A percentile compares a stretch with the other conserved stretches of the same genome.
phyloP scores from a whole-genome alignment of 192 early-diverging fungal genomes.

The Linnemannia elongata region DNA sequence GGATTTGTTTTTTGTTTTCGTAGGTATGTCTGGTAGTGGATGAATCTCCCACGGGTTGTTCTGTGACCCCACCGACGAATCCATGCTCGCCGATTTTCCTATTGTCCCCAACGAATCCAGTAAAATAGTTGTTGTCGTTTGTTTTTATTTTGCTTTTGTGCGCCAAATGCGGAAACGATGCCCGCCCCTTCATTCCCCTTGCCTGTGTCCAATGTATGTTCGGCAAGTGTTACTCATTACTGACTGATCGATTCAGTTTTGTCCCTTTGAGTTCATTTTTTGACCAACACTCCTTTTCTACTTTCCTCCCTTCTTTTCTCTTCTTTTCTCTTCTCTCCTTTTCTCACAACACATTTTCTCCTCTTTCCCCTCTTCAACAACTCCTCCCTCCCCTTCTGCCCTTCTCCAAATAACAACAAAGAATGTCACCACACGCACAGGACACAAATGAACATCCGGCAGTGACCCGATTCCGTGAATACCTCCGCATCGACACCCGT shows the following conservation, averaged over 20 bases:
- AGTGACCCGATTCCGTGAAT: conserved; percentile 83
- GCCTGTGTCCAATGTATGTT: not conserved
- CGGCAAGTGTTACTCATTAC: not conserved
- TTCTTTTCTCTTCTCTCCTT: not conserved
- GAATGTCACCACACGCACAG: not conserved
- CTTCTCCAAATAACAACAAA: not conserved
- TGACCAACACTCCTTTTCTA: not conserved
- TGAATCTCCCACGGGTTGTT: no score
- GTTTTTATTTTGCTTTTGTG: not conserved
- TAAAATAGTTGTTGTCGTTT: not conserved
- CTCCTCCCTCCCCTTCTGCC: no score
- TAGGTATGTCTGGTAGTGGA: no score
- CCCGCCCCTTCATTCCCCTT: not conserved
- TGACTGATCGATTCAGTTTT: not conserved
- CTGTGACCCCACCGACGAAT: no score
- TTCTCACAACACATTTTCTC: not conserved
- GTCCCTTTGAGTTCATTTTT: no score
- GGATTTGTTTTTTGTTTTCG: no score
- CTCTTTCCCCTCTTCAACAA: not conserved
- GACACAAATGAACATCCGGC: conserved; percentile 62
- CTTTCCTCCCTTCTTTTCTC: not conserved
- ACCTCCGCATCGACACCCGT: conserved; percentile 87
- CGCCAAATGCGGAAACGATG: not conserved
- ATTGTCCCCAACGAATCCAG: not conserved
- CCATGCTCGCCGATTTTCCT: not conserved